phyloP scores from a whole-genome alignment of 257 asterid species.

The Solanum dulcamara region DNA sequence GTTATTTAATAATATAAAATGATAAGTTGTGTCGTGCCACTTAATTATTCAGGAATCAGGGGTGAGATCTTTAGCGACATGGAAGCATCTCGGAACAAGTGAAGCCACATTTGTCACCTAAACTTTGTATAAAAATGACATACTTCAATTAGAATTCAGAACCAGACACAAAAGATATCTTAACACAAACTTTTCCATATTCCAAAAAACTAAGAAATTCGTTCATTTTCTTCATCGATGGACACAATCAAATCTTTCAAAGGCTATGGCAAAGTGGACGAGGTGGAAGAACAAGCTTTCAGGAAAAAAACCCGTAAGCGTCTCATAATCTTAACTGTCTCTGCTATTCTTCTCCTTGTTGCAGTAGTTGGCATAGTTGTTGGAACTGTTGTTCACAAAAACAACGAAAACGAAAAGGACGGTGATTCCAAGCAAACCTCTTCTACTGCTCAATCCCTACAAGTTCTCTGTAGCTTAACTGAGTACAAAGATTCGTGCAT shows the following conservation, averaged over 20 bases:
- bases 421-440: constrained; percentile 1
- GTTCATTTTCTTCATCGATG: constrained; percentile 18
- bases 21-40: neutral
- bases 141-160: neutral
- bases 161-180: neutral
- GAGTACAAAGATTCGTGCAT: constrained; percentile 36
- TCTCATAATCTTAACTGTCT: constrained; percentile 30
- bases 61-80: neutral
- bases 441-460: constrained; percentile 29
- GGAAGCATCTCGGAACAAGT: neutral
- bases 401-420: constrained; percentile 6
- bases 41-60: neutral
- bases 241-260: constrained; percentile 60
- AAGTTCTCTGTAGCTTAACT: constrained; percentile 55
- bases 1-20: neutral
- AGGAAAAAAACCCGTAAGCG: constrained; percentile 49
- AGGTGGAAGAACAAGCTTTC: constrained; percentile 43
- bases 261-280: constrained; percentile 79
- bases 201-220: neutral
- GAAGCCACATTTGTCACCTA: neutral
- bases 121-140: neutral
- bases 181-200: neutral
- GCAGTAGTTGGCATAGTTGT: constrained; percentile 38
- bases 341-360: constrained; percentile 7
- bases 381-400: constrained; percentile 39